Percentiles rank a stretch among this genome's conserved stretches.
phyloP scores from a whole-genome alignment of 2,329 filamentous ascomycete genomes.

The Penicillium thymicola region DNA sequence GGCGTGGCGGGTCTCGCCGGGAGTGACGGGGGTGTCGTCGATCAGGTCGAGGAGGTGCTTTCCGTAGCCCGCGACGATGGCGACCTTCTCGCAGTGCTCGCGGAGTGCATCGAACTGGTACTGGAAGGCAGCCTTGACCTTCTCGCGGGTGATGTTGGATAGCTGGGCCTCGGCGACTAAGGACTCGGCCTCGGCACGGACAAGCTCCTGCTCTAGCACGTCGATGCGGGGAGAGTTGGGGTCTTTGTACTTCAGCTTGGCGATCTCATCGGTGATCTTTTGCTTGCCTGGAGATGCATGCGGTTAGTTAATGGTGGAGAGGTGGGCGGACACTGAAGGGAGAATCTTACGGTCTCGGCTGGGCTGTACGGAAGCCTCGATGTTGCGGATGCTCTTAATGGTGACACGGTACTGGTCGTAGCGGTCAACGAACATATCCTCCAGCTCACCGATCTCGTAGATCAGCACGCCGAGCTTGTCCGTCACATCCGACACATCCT shows the following conservation, averaged over 20 bases:
- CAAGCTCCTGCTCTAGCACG: slow-evolving; percentile 95
- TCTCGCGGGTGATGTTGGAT: slow-evolving; percentile 98
- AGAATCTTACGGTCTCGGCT: slow-evolving; percentile 80
- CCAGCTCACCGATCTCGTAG: slow-evolving; percentile 96
- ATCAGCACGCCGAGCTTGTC: slow-evolving; percentile 97
- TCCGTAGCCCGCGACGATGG: slow-evolving; percentile 94
- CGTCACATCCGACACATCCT: slow-evolving; percentile 97
- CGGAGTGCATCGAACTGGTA: slow-evolving; percentile 98
- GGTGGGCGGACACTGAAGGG: neutral
- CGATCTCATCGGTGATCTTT: slow-evolving; percentile 98
- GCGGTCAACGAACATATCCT: slow-evolving; percentile 96
- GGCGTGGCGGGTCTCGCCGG: slow-evolving; percentile 89
- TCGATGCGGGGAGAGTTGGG: slow-evolving; percentile 97
- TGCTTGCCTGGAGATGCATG: slow-evolving; percentile 69
- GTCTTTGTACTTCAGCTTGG: slow-evolving; percentile 99
- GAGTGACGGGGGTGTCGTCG: slow-evolving; percentile 94
- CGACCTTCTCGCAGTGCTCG: slow-evolving; percentile 97
- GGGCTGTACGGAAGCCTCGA: slow-evolving; percentile 96
- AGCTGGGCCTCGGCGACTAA: slow-evolving; percentile 96
- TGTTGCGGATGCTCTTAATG: slow-evolving; percentile 99
- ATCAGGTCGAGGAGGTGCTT: slow-evolving; percentile 97
- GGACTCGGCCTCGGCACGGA: slow-evolving; percentile 97
- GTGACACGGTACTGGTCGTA: slow-evolving; percentile 99
- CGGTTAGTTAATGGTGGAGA: slow-evolving; percentile 4
- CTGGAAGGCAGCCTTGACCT: slow-evolving; percentile 95